Evolutionary conservation across 176 grass and related monocot species (phyloP).

Genomic region (Hordeum marinum): DNA sequence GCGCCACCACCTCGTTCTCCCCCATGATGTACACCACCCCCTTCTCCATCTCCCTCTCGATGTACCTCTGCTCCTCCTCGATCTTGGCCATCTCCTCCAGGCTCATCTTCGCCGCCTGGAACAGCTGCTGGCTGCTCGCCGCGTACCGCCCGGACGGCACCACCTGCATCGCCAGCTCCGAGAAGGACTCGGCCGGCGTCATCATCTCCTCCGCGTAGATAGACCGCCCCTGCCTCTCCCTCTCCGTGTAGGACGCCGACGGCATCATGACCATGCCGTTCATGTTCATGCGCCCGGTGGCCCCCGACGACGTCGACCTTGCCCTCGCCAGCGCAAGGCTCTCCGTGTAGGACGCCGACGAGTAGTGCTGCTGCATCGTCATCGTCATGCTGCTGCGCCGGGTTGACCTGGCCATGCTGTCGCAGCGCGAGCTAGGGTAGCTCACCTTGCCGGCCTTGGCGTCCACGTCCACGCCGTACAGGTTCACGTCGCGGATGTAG

Average conservation of each 20-base stretch:
- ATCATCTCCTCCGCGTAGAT: slow-evolving; percentile 43
- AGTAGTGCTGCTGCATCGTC: background rate
- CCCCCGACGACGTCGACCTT: background rate
- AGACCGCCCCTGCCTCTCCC: background rate
- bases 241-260: slow-evolving; percentile 24
- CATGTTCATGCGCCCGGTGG: background rate
- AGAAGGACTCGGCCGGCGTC: slow-evolving; percentile 48
- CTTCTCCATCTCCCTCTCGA: slow-evolving; percentile 57
- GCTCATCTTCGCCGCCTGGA: slow-evolving; percentile 31
- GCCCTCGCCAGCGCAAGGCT: slow-evolving; percentile 5
- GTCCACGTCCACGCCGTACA: slow-evolving; percentile 26
- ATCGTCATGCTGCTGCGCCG: background rate
- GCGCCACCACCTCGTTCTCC: slow-evolving; percentile 62
- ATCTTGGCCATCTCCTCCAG: slow-evolving; percentile 36
- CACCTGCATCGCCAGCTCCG: slow-evolving; percentile 32
- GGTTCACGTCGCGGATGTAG: slow-evolving; percentile 51
- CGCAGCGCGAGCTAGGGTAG: slow-evolving; percentile 56
- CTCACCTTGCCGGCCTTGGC: slow-evolving; percentile 17
- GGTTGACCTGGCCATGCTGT: slow-evolving; percentile 19
- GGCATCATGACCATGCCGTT: background rate
- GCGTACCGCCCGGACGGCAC: slow-evolving; percentile 1
- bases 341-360: slow-evolving; percentile 31
- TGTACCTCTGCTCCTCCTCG: slow-evolving; percentile 43
- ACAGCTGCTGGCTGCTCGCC: slow-evolving; percentile 24
- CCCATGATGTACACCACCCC: slow-evolving; percentile 79